Evolutionary conservation across 2,329 filamentous ascomycete genomes (phyloP).

Genomic region (Mariannaea sp.): DNA sequence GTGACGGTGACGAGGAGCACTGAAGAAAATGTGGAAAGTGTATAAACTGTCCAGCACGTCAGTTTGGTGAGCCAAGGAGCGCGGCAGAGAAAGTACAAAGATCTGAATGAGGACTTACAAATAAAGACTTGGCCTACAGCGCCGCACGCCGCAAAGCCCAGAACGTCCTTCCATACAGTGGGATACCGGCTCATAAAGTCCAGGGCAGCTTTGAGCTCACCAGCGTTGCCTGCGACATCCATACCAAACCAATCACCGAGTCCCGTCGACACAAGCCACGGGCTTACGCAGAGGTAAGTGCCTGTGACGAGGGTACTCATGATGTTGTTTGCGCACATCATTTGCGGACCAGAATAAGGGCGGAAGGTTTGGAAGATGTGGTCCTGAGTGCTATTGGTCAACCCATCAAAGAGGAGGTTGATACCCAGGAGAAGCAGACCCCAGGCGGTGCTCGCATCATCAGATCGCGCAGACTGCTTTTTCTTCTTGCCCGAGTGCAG

Average conservation of each 20-base stretch:
- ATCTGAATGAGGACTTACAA: constrained; percentile 55
- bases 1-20: constrained; percentile 94
- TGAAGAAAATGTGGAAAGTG: constrained; percentile 87
- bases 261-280: constrained; percentile 74
- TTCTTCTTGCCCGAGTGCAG: constrained; percentile 71
- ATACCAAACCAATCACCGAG: constrained; percentile 69
- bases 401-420: constrained; percentile 92
- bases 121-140: constrained; percentile 97
- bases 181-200: constrained; percentile 82
- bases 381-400: constrained; percentile 97
- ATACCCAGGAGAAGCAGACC: constrained; percentile 83
- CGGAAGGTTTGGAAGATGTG: constrained; percentile 84
- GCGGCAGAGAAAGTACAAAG: background rate
- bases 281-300: constrained; percentile 75
- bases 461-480: constrained; percentile 50
- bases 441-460: constrained; percentile 69
- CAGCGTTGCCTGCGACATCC: constrained; percentile 66
- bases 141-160: constrained; percentile 88
- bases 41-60: constrained; percentile 67
- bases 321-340: constrained; percentile 98
- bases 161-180: constrained; percentile 80
- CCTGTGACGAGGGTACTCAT: constrained; percentile 80
- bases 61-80: constrained; percentile 15
- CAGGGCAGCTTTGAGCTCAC: constrained; percentile 79
- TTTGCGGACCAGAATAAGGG: constrained; percentile 88